Evolutionary conservation across 176 grass and related monocot species (phyloP).

Genomic region (Carex littledalei): DNA sequence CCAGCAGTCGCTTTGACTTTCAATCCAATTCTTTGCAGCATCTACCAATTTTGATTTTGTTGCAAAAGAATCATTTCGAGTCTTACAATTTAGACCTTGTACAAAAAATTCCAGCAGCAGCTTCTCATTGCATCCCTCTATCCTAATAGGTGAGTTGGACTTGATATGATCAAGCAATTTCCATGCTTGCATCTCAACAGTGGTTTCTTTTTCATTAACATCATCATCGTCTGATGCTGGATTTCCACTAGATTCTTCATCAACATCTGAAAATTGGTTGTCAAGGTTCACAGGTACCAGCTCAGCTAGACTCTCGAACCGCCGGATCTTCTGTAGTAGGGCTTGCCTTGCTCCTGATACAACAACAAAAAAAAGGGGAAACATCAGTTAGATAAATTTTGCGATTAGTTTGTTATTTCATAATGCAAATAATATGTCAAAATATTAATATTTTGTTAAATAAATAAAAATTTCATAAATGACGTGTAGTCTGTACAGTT

Average conservation of each 20-base stretch:
- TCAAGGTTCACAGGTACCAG: conserved; percentile 25
- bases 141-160: background rate
- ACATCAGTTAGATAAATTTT: background rate
- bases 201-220: background rate
- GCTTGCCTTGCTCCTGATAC: conserved; percentile 46
- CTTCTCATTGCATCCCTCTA: conserved; percentile 22
- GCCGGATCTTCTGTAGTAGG: conserved; percentile 50
- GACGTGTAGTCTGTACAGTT: background rate
- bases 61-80: background rate
- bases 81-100: conserved; percentile 16
- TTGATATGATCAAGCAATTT: conserved; percentile 27
- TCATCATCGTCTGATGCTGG: conserved; percentile 21
- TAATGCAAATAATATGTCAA: background rate
- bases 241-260: conserved; percentile 15
- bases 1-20: background rate
- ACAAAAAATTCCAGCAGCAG: conserved; percentile 67
- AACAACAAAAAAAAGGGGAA: background rate
- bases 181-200: background rate
- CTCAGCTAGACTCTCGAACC: conserved; percentile 55
- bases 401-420: background rate
- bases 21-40: conserved; percentile 40
- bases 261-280: conserved; percentile 12
- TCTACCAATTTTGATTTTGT: conserved; percentile 4
- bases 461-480: background rate
- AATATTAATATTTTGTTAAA: background rate